Base-by-base conservation (phyloP, 1,284 basidiomycete species). In the Leucoagaricus sp. region DNA sequence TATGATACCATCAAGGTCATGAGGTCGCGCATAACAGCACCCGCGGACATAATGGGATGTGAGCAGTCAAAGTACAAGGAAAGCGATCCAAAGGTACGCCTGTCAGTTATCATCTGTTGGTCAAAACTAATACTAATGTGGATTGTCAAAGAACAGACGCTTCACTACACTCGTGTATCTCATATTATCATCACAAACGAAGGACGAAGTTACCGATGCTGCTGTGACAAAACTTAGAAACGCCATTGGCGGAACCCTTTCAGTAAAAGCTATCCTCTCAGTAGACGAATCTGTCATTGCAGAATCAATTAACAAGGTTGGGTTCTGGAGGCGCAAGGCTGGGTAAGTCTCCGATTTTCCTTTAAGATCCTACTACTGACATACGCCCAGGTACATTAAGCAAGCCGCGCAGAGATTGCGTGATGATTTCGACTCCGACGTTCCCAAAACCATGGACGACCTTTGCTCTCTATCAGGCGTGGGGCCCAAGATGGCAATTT, bases 131-230 rank as follows among this genome's bases (percentile, higher is more conserved):
- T 15, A 9, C 46, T 48, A 12, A 28, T 28, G n/a, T n/a, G n/a
- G n/a, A n/a, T 29, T 57, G 49, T 9, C 19, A 15, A 67, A 93
- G 89, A 91, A 88, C 54, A 81, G 84, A 45, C 84, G 94, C 1
- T 91, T 95, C 57, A 82, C 93, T 3, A 93, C 91, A 3, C 85
- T 98, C 23, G 84, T 99, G 9, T 94, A 94, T 3, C 81, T 99
- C 53, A 98, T 98, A 93, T 82, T 98, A 3, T 95, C 92, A 9
- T 94, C 93, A 1, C 95, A 98, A 71, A 98, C 96, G 1, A 98
- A 96, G 70, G 93, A 96, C 68, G 86, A 93, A 64, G 87, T 95
- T 12, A 96, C 93, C 0, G 86, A 93, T 53, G 85, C 89, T 1
- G 96, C 96, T 0, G 86, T 97, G 0, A 69, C 76, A 2, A 91